Evolutionary conservation across 768 basidiomycete species (phyloP).

Genomic region (Trametes meyenii): DNA sequence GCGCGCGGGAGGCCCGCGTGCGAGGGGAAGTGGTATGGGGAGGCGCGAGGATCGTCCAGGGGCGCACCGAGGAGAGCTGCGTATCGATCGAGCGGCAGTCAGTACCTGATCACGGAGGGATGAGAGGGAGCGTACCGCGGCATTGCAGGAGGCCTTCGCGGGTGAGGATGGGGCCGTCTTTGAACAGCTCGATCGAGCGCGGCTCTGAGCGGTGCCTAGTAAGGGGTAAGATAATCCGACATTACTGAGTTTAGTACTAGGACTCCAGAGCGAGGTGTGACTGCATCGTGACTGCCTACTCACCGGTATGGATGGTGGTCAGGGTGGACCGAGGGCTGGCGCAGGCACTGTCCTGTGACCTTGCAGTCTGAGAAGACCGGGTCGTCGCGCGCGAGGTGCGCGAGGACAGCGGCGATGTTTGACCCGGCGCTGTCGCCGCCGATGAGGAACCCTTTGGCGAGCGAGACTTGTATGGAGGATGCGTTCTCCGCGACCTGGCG

Average conservation of each 20-base stretch:
- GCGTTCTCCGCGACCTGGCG: constrained; percentile 13
- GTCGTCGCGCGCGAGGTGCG: constrained; percentile 28
- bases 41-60: constrained; percentile 12
- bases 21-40: constrained; percentile 26
- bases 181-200: constrained; percentile 23
- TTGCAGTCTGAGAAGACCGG: constrained; percentile 18
- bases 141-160: background rate
- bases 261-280: background rate
- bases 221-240: background rate
- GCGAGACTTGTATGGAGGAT: constrained; percentile 10
- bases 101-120: background rate
- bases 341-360: constrained; percentile 32
- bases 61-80: background rate
- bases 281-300: background rate
- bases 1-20: constrained; percentile 28
- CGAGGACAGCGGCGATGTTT: constrained; percentile 24
- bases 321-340: constrained; percentile 13
- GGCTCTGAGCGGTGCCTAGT: background rate
- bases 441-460: constrained; percentile 30
- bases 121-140: background rate
- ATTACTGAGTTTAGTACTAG: background rate
- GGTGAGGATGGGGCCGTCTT: constrained; percentile 22
- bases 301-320: constrained; percentile 3
- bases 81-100: background rate
- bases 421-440: constrained; percentile 30